phyloP scores from a whole-genome alignment of 2,329 filamentous ascomycete genomes.

The Aurifilum marmelostoma region DNA sequence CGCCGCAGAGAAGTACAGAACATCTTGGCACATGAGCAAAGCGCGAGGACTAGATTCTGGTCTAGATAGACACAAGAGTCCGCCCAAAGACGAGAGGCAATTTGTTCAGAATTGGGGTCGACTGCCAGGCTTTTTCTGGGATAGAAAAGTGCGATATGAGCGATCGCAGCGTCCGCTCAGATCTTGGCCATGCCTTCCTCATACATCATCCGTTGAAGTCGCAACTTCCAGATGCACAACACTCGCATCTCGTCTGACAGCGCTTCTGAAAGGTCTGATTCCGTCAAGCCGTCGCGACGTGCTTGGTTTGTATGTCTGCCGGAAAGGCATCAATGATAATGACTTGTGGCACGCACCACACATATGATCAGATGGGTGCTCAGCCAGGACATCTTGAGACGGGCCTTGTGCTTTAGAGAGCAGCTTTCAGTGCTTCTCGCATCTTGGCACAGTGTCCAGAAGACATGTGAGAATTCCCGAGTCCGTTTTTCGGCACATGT shows the following conservation, averaged over 20 bases:
- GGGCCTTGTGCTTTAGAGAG: background rate
- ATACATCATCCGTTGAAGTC: background rate
- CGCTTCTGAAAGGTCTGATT: no score
- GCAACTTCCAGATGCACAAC: no score
- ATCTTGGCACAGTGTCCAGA: background rate
- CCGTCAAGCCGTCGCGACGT: no score
- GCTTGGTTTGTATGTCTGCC: no score
- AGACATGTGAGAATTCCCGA: background rate
- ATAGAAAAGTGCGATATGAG: background rate
- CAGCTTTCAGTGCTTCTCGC: background rate
- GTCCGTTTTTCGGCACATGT: background rate
- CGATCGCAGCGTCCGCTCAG: background rate
- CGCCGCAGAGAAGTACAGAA: constrained; percentile 46
- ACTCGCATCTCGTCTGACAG: no score
- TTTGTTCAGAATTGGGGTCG: no score
- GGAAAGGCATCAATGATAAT: background rate
- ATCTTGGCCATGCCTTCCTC: constrained; percentile 11
- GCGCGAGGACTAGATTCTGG: background rate
- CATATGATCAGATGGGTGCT: background rate
- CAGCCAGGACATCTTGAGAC: background rate
- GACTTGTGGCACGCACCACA: background rate
- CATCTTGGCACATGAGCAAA: constrained; percentile 31
- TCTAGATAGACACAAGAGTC: no score
- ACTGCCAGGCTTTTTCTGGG: background rate
- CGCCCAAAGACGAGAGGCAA: no score